Conservation (phyloP, 2,329 filamentous ascomycete species). For the Leptosphaerulina australis region DNA sequence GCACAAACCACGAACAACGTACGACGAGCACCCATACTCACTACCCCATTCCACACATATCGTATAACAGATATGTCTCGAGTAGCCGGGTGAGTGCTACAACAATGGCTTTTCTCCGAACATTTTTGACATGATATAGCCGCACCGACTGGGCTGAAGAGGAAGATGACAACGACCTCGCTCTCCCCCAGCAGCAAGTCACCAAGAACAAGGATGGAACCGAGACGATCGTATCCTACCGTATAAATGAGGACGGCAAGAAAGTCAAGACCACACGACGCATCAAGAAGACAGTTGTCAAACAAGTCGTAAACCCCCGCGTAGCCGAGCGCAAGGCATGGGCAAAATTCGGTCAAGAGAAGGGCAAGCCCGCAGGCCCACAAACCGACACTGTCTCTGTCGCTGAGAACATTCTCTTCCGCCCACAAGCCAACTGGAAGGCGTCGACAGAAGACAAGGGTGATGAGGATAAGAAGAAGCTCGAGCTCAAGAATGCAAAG, state of each 20-base stretch:
- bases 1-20: constrained; percentile 9
- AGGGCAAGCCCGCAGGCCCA: constrained; percentile 82
- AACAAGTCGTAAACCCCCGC: constrained; percentile 92
- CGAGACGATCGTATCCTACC: constrained; percentile 91
- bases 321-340: constrained; percentile 94
- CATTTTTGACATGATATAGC: constrained; percentile 42
- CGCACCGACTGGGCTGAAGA: constrained; percentile 87
- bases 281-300: constrained; percentile 89
- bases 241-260: constrained; percentile 89
- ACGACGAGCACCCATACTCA: constrained; percentile 10
- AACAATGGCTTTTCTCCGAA: neutral
- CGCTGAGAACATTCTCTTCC: constrained; percentile 98
- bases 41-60: constrained; percentile 15
- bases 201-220: constrained; percentile 98
- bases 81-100: constrained; percentile 43
- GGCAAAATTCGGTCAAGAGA: constrained; percentile 90
- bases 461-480: constrained; percentile 73
- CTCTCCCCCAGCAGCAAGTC: constrained; percentile 85
- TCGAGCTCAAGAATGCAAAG: constrained; percentile 92
- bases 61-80: constrained; percentile 42
- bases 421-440: constrained; percentile 92
- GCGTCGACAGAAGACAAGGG: constrained; percentile 78
- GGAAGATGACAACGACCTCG: constrained; percentile 87
- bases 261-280: constrained; percentile 97
- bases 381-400: constrained; percentile 89